Evolutionary conservation across 768 basidiomycete genomes (phyloP).

Genomic region (Boletus sp.): DNA sequence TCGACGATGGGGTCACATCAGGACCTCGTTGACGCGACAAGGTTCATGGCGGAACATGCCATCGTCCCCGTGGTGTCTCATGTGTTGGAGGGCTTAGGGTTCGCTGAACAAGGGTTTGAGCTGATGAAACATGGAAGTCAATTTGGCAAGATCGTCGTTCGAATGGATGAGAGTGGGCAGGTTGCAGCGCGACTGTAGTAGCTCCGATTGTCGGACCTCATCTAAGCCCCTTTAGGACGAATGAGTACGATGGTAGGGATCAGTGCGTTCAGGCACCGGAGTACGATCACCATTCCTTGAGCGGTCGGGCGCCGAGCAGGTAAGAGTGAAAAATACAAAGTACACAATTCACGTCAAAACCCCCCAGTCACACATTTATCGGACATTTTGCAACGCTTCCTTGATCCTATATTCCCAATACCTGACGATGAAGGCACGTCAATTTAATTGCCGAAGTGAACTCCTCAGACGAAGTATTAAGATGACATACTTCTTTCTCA

Average conservation of each 20-base stretch:
- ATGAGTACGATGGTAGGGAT: neutral
- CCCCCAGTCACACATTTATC: conserved; percentile 13
- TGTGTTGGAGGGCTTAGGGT: conserved; percentile 62
- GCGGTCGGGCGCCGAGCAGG: neutral
- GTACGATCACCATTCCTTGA: neutral
- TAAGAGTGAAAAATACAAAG: neutral
- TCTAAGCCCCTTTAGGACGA: neutral
- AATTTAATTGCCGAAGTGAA: conserved; percentile 25
- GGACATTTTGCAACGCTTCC: conserved; percentile 38
- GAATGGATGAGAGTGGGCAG: conserved; percentile 32
- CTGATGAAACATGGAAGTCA: conserved; percentile 60
- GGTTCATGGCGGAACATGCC: conserved; percentile 60
- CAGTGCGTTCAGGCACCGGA: neutral
- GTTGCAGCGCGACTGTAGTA: conserved; percentile 25
- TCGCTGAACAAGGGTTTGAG: conserved; percentile 68
- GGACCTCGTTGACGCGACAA: conserved; percentile 69
- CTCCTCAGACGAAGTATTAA: conserved; percentile 4
- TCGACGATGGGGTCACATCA: conserved; percentile 81
- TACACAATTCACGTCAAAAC: conserved; percentile 6
- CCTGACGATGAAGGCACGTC: conserved; percentile 35
- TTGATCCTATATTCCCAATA: conserved; percentile 78
- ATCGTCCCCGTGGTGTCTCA: conserved; percentile 71
- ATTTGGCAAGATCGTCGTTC: conserved; percentile 76
- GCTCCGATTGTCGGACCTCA: neutral
- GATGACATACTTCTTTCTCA: conserved; percentile 66